Percentiles rank a stretch among this genome's conserved stretches.
Conservation (phyloP, 2,329 filamentous ascomycete genomes). For the Colletotrichum spaethianum region DNA sequence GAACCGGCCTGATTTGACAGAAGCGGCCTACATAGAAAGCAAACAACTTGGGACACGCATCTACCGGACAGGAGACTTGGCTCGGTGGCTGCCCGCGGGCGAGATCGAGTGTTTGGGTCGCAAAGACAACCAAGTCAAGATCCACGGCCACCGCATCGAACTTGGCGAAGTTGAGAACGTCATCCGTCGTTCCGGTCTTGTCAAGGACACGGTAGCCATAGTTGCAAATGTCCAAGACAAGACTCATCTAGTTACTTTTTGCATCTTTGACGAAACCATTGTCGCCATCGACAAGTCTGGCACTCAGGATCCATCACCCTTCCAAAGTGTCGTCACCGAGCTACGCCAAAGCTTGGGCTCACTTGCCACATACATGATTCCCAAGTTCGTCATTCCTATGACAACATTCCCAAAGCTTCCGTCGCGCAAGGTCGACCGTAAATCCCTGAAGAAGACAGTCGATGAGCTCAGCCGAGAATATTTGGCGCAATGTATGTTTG, state of each 20-base stretch:
- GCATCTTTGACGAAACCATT: neutral
- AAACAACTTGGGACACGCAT: conserved; percentile 21
- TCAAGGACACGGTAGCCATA: neutral
- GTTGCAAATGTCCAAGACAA: neutral
- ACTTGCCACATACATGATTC: conserved; percentile 48
- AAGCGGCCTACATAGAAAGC: too few relatives aligned
- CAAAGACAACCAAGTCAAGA: conserved; percentile 44
- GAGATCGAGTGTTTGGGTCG: conserved; percentile 42
- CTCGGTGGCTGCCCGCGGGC: conserved; percentile 38
- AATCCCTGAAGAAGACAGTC: conserved; percentile 35
- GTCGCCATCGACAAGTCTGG: neutral
- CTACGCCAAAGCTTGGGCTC: conserved; percentile 22
- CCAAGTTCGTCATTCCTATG: conserved; percentile 45
- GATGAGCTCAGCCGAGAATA: neutral
- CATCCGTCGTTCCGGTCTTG: conserved; percentile 31
- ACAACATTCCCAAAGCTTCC: conserved; percentile 44
- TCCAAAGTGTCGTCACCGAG: too few relatives aligned
- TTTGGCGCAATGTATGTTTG: neutral
- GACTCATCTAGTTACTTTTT: conserved; percentile 3
- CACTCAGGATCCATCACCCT: neutral
- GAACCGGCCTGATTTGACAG: conserved; percentile 33
- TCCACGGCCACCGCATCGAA: conserved; percentile 43
- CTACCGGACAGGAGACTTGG: conserved; percentile 44
- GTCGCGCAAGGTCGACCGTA: conserved; percentile 48
- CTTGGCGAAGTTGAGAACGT: conserved; percentile 43